A percentile compares a stretch with the other conserved stretches of the same genome.
Evolutionary conservation across 345 rosid species (phyloP).

Genomic region (Acer saccharum): DNA sequence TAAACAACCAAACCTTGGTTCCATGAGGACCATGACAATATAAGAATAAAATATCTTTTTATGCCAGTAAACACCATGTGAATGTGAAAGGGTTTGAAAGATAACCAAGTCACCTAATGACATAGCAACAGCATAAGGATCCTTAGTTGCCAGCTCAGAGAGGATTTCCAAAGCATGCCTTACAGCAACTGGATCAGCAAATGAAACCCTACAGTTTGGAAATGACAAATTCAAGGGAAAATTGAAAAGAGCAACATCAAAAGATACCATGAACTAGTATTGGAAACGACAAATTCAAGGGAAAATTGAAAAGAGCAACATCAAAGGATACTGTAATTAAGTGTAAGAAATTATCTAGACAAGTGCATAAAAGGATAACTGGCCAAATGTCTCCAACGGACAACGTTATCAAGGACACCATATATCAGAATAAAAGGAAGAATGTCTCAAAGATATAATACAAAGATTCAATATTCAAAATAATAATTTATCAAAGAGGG

Average conservation of each 20-base stretch:
- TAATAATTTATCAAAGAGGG: background rate
- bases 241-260: background rate
- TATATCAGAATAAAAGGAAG: background rate
- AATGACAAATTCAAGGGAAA: constrained; percentile 9
- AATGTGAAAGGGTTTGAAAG: background rate
- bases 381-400: background rate
- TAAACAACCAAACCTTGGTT: constrained; percentile 2
- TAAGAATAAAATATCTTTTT: background rate
- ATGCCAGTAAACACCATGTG: background rate
- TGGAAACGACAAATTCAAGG: background rate
- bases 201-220: constrained; percentile 66
- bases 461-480: background rate
- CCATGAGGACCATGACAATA: constrained; percentile 5
- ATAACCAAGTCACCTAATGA: constrained; percentile 63
- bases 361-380: background rate
- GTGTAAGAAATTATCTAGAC: background rate
- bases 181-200: constrained; percentile 99
- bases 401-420: constrained; percentile 1
- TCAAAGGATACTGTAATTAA: background rate
- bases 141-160: constrained; percentile 80
- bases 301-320: background rate
- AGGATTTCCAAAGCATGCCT: constrained; percentile 94
- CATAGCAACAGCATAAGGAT: constrained; percentile 96
- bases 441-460: background rate
- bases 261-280: background rate